phyloP scores from a whole-genome alignment of 2,329 filamentous ascomycete species.

The Pestalotiopsis sp. region DNA sequence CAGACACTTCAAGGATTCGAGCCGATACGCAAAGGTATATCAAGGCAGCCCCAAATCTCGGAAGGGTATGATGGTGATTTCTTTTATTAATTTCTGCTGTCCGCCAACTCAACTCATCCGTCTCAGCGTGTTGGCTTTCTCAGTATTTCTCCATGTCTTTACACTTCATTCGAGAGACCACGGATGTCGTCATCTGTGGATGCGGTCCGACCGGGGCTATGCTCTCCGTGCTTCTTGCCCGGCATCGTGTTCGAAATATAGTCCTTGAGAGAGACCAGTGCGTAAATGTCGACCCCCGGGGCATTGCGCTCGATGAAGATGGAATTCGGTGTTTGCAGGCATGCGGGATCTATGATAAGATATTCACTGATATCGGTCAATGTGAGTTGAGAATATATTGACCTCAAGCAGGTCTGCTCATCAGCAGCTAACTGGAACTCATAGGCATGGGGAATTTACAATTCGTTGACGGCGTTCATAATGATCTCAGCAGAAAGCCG shows the following conservation, averaged over 20 bases:
- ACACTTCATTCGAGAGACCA: neutral
- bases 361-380: neutral
- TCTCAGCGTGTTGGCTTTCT: neutral
- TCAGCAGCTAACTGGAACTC: too few relatives aligned
- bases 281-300: neutral
- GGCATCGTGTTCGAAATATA: neutral
- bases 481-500: neutral
- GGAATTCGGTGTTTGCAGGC: neutral
- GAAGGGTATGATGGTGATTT: neutral
- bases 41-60: neutral
- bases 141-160: neutral
- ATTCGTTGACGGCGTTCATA: neutral
- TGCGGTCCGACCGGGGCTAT: neutral
- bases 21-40: neutral
- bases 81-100: neutral
- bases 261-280: neutral
- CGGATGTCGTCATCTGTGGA: neutral
- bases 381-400: neutral
- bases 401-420: too few relatives aligned
- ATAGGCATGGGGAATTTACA: neutral
- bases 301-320: neutral
- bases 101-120: neutral
- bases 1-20: too few relatives aligned
- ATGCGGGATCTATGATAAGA: neutral
- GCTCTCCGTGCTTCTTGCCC: neutral